Percentiles rank a stretch among this genome's conserved stretches.
phyloP scores from a whole-genome alignment of 208 protist species.

The Tritrichomonas foetus region DNA sequence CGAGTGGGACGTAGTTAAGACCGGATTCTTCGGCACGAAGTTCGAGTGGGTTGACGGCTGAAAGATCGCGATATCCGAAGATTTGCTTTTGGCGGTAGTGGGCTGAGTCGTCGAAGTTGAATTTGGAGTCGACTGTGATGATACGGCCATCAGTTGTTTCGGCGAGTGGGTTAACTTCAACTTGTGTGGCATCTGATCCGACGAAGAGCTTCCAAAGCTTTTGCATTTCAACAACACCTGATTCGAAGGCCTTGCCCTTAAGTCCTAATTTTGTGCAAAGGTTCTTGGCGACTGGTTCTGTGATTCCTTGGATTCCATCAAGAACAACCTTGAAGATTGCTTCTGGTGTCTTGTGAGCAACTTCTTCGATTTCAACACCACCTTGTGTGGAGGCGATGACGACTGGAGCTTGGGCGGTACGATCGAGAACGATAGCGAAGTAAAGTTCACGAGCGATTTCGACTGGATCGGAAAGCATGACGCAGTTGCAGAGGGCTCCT shows the following conservation, averaged over 20 bases:
- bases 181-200: slow-evolving; percentile 78
- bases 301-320: slow-evolving; percentile 13
- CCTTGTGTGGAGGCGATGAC: slow-evolving; percentile 78
- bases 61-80: slow-evolving; percentile 80
- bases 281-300: background rate
- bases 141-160: slow-evolving; percentile 72
- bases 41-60: slow-evolving; percentile 76
- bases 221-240: slow-evolving; percentile 70
- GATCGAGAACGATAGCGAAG: slow-evolving; percentile 86
- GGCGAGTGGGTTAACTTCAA: slow-evolving; percentile 97
- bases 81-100: slow-evolving; percentile 88
- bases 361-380: slow-evolving; percentile 94
- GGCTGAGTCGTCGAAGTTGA: slow-evolving; percentile 98
- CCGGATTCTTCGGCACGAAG: slow-evolving; percentile 83
- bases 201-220: slow-evolving; percentile 91
- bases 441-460: slow-evolving; percentile 79
- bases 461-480: slow-evolving; percentile 64
- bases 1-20: slow-evolving; percentile 97
- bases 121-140: slow-evolving; percentile 93
- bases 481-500: slow-evolving; percentile 63
- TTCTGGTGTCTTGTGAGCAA: slow-evolving; percentile 81
- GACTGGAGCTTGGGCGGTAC: slow-evolving; percentile 55
- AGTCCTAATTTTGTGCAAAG: background rate
- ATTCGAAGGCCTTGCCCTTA: background rate
- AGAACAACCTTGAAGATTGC: slow-evolving; percentile 71